A percentile compares a stretch with the other conserved stretches of the same genome.
phyloP scores from a whole-genome alignment of 495 filamentous ascomycete species.

The Penicillium flavigenum region DNA sequence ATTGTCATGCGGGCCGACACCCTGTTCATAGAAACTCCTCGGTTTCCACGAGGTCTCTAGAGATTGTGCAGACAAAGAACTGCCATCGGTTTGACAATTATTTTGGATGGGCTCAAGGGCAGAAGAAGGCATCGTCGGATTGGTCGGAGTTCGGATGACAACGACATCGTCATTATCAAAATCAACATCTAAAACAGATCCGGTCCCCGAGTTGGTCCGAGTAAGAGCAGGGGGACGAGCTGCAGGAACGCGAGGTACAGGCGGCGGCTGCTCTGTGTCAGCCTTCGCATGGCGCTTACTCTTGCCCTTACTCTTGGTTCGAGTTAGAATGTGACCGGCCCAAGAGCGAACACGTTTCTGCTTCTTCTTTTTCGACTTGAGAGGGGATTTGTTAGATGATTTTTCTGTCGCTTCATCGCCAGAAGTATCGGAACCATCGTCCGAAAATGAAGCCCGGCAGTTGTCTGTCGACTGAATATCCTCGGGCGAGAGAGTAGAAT shows the following conservation, averaged over 20 bases:
- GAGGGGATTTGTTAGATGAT: constrained; percentile 26
- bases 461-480: constrained; percentile 30
- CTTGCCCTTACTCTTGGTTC: constrained; percentile 64
- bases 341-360: constrained; percentile 79
- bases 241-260: constrained; percentile 18
- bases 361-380: constrained; percentile 66
- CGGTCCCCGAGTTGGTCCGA: constrained; percentile 43
- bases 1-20: constrained; percentile 49
- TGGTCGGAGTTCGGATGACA: constrained; percentile 47
- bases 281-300: constrained; percentile 32
- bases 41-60: constrained; percentile 50
- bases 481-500: constrained; percentile 26
- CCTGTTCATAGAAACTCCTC: constrained; percentile 47
- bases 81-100: constrained; percentile 19
- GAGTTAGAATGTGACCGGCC: constrained; percentile 72
- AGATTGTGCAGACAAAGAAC: constrained; percentile 25
- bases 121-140: constrained; percentile 33
- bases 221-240: constrained; percentile 45
- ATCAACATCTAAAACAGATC: constrained; percentile 47
- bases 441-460: constrained; percentile 34
- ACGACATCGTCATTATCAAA: constrained; percentile 57
- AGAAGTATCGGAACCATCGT: constrained; percentile 35
- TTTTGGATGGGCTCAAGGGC: constrained; percentile 21
- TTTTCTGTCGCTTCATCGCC: constrained; percentile 24
- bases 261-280: constrained; percentile 14